Percentiles rank a stretch among this genome's conserved stretches.
Conservation (phyloP, 768 basidiomycete genomes). For the Botryobasidium botryosum region DNA sequence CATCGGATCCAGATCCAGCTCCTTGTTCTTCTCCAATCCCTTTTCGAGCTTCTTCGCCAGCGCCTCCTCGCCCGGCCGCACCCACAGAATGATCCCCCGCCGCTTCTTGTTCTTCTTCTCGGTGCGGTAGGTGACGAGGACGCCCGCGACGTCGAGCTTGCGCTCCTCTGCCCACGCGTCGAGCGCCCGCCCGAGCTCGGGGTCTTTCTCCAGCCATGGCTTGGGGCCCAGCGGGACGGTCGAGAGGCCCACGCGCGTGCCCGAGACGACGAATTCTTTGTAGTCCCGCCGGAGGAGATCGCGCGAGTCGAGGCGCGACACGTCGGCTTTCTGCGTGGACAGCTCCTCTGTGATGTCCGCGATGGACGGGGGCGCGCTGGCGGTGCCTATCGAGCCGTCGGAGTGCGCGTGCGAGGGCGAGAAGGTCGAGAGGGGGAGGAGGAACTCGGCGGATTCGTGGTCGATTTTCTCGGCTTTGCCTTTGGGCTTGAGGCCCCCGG, state of each 20-base stretch:
- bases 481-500: constrained; percentile 52
- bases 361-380: constrained; percentile 28
- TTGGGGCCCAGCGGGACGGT: constrained; percentile 62
- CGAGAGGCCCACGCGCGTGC: constrained; percentile 49
- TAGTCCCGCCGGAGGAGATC: constrained; percentile 91
- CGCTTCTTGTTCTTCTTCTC: constrained; percentile 19
- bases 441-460: constrained; percentile 40
- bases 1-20: constrained; percentile 20
- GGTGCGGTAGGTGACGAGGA: constrained; percentile 55
- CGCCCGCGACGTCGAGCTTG: constrained; percentile 49
- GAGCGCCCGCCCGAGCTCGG: constrained; percentile 24
- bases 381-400: constrained; percentile 14
- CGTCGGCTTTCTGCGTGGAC: constrained; percentile 40
- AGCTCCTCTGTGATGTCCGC: constrained; percentile 34
- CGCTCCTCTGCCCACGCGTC: constrained; percentile 50
- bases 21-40: constrained; percentile 11
- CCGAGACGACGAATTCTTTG: constrained; percentile 58
- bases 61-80: constrained; percentile 8
- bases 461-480: constrained; percentile 65
- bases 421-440: constrained; percentile 39
- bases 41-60: constrained; percentile 10
- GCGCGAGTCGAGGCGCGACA: constrained; percentile 46
- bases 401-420: constrained; percentile 20
- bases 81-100: constrained; percentile 11
- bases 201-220: constrained; percentile 32